These are phyloP conservation scores for Lachnellula hyalina DNA, from an alignment of 2,329 filamentous ascomycete species.

Conservation along the genomic window DNA sequence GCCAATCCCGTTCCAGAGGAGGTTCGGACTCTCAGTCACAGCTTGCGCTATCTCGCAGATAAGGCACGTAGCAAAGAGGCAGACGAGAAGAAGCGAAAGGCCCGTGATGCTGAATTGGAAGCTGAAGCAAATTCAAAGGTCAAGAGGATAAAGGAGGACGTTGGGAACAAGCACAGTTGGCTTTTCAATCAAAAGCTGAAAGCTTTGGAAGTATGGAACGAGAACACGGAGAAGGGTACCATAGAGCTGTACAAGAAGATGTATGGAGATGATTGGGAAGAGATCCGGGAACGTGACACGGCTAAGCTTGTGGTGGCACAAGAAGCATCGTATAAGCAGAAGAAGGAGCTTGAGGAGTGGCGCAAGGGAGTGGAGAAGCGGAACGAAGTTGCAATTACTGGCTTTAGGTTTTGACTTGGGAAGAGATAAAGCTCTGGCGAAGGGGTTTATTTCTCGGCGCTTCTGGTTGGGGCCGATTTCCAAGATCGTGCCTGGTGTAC, in stretches of 20 bases:
- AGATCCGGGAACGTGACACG: constrained; percentile 14
- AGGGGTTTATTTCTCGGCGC: neutral
- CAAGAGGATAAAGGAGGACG: constrained; percentile 21
- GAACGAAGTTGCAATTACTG: constrained; percentile 20
- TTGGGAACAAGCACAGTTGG: constrained; percentile 9
- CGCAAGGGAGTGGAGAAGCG: constrained; percentile 9
- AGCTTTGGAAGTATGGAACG: constrained; percentile 16
- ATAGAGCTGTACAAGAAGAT: constrained; percentile 26
- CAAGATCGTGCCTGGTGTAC: neutral
- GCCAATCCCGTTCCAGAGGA: constrained; percentile 23
- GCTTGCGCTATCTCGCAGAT: constrained; percentile 43
- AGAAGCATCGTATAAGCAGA: constrained; percentile 10
- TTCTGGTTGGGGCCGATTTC: neutral
- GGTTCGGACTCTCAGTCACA: constrained; percentile 38
- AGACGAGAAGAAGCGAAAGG: constrained; percentile 28
- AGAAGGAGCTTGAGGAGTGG: constrained; percentile 12
- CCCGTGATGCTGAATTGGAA: constrained; percentile 23
- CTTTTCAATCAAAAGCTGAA: constrained; percentile 19
- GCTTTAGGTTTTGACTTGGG: constrained; percentile 12
- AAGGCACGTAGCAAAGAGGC: constrained; percentile 36
- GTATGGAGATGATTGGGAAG: constrained; percentile 26
- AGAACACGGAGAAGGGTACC: constrained; percentile 24
- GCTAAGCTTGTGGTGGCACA: constrained; percentile 15
- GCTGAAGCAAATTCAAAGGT: constrained; percentile 24
- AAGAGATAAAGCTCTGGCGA: neutral